Percentiles rank a stretch among this genome's conserved stretches.
Evolutionary conservation across 805 yeast genomes (phyloP).

Genomic region (Candida andamanensis): DNA sequence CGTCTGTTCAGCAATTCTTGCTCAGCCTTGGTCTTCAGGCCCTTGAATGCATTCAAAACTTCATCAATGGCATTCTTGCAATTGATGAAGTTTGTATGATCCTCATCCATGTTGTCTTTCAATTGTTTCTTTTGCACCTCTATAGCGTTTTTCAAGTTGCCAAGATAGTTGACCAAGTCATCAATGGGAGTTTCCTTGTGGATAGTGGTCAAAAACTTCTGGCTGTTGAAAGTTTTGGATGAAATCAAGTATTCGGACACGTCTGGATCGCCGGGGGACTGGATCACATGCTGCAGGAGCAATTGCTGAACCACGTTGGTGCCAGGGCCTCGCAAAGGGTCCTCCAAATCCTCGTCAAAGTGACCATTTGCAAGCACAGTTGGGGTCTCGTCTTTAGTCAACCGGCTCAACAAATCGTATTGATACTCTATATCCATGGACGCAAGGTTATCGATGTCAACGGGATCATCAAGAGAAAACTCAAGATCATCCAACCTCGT

Average conservation of each 20-base stretch:
- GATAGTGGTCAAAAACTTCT: conserved; percentile 30
- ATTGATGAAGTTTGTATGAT: conserved; percentile 30
- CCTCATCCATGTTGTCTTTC: conserved; percentile 32
- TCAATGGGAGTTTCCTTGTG: conserved; percentile 36
- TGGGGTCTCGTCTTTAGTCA: conserved; percentile 14
- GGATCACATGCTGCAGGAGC: conserved; percentile 18
- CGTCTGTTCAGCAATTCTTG: conserved; percentile 28
- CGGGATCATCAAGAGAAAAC: conserved; percentile 10
- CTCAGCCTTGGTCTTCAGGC: conserved; percentile 31
- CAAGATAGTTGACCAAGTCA: conserved; percentile 23
- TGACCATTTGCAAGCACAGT: conserved; percentile 4
- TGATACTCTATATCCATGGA: conserved; percentile 23
- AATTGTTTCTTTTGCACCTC: conserved; percentile 31
- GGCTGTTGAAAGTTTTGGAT: conserved; percentile 31
- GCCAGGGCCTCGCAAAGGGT: conserved; percentile 30
- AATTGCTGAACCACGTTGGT: conserved; percentile 24
- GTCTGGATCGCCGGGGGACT: conserved; percentile 25
- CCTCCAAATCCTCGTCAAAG: conserved; percentile 22
- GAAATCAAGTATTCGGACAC: conserved; percentile 29
- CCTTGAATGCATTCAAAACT: conserved; percentile 28
- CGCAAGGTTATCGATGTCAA: conserved; percentile 15
- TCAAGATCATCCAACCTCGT: conserved; percentile 13
- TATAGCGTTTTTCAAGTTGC: conserved; percentile 29
- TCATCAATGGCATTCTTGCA: conserved; percentile 37
- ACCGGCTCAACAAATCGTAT: conserved; percentile 22